Conservation (phyloP, 2,329 filamentous ascomycete genomes). For the Diaporthe sp. region DNA sequence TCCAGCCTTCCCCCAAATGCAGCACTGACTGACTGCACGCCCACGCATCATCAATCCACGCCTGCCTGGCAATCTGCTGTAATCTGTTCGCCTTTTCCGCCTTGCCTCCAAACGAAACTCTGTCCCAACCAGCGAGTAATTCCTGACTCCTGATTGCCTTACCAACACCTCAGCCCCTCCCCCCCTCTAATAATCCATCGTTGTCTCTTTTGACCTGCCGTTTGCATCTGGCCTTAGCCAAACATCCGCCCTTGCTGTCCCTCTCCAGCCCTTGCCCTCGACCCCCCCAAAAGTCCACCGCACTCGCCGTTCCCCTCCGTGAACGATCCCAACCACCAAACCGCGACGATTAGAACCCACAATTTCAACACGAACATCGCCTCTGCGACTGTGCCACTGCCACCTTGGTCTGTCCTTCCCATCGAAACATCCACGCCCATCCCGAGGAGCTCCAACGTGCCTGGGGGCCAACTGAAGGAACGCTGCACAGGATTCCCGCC, state of each 20-base stretch:
- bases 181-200: neutral
- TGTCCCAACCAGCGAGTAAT: neutral
- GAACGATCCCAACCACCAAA: conserved; percentile 1
- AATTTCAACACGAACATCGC: neutral
- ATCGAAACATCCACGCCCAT: neutral
- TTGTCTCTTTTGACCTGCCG: neutral
- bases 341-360: neutral
- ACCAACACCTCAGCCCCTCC: neutral
- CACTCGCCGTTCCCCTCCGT: neutral
- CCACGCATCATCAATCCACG: conserved; percentile 8
- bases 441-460: neutral
- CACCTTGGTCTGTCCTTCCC: neutral
- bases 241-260: conserved; percentile 18
- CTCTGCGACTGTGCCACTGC: neutral
- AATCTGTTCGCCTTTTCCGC: neutral
- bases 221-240: neutral
- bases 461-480: conserved; percentile 20
- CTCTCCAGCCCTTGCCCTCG: conserved; percentile 23
- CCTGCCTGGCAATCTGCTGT: neutral
- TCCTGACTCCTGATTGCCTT: neutral
- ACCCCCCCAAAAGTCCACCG: neutral
- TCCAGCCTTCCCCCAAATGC: conserved; percentile 15
- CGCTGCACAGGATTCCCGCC: conserved; percentile 29
- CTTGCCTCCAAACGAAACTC: neutral
- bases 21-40: neutral